Conservation (phyloP, 164 flowering plant genomes). For the Santalum album region DNA sequence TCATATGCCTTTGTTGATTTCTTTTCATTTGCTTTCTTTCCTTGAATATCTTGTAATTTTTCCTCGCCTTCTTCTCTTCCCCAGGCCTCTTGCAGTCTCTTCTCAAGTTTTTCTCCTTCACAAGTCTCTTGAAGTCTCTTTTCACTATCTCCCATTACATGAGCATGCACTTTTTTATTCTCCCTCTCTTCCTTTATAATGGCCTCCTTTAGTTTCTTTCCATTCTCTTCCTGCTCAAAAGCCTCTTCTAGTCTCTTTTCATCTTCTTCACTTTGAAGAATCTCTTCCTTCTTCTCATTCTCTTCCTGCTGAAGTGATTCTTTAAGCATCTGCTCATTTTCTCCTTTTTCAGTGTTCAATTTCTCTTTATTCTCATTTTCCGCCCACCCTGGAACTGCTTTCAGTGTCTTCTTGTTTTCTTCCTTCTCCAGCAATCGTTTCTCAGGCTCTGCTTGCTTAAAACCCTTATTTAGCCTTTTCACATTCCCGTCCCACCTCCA, state of each 20-base stretch:
- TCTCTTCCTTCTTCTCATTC: constrained; percentile 17
- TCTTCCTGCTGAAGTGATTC: constrained; percentile 23
- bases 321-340: constrained; percentile 11
- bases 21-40: not conserved
- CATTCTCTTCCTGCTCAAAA: constrained; percentile 16
- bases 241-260: constrained; percentile 16
- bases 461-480: constrained; percentile 5
- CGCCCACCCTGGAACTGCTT: constrained; percentile 9
- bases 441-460: constrained; percentile 14
- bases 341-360: constrained; percentile 17
- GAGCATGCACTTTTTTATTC: constrained; percentile 9
- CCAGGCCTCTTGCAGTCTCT: not conserved
- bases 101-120: not conserved
- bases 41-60: not conserved
- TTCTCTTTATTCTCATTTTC: constrained; percentile 9
- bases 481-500: not conserved
- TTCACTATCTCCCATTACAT: constrained; percentile 12
- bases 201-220: constrained; percentile 15
- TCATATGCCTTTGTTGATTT: not conserved
- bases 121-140: constrained; percentile 2
- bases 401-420: constrained; percentile 9
- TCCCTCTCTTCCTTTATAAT: constrained; percentile 11
- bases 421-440: constrained; percentile 9
- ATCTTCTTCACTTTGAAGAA: constrained; percentile 15
- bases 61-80: not conserved